phyloP scores from a whole-genome alignment of 2,329 filamentous ascomycete species.

The Penicillium brasilianum region DNA sequence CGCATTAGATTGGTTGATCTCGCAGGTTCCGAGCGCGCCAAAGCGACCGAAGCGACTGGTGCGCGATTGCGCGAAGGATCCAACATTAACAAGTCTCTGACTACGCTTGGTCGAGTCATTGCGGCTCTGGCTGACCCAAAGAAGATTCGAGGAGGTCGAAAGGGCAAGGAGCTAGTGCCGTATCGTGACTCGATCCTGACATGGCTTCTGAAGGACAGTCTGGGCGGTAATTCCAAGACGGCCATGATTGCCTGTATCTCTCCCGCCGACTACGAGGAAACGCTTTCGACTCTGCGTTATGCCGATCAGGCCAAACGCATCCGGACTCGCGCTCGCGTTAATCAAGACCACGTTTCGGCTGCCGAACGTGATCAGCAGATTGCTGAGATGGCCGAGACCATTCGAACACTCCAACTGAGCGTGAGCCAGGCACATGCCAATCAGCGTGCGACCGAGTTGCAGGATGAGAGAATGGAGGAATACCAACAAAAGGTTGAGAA shows the following conservation, averaged over 20 bases:
- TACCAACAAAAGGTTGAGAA: conserved; percentile 88
- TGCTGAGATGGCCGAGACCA: conserved; percentile 91
- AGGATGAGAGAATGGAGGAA: conserved; percentile 86
- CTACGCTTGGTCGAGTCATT: conserved; percentile 93
- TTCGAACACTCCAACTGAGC: conserved; percentile 80
- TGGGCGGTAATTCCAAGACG: conserved; percentile 96
- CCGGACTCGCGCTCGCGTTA: conserved; percentile 90
- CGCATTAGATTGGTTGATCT: conserved; percentile 94
- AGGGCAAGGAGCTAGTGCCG: conserved; percentile 77
- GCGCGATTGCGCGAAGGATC: conserved; percentile 88
- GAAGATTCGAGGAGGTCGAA: conserved; percentile 61
- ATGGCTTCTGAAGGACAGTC: conserved; percentile 91
- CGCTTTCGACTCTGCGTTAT: conserved; percentile 91
- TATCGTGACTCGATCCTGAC: conserved; percentile 87
- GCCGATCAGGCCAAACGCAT: conserved; percentile 98
- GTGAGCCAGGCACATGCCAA: conserved; percentile 70
- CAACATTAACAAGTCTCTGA: conserved; percentile 99
- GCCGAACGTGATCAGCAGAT: conserved; percentile 96
- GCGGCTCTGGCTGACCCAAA: conserved; percentile 82
- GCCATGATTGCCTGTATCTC: conserved; percentile 99
- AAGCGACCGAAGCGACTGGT: conserved; percentile 92
- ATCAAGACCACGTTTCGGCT: conserved; percentile 90
- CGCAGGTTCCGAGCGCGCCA: conserved; percentile 91
- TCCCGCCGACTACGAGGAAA: conserved; percentile 95
- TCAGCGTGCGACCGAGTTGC: conserved; percentile 72